Evolutionary conservation across 2,329 filamentous ascomycete genomes (phyloP), one percentile per base, ranked within the genome.

Genomic region (Neoascochyta sp.): DNA sequence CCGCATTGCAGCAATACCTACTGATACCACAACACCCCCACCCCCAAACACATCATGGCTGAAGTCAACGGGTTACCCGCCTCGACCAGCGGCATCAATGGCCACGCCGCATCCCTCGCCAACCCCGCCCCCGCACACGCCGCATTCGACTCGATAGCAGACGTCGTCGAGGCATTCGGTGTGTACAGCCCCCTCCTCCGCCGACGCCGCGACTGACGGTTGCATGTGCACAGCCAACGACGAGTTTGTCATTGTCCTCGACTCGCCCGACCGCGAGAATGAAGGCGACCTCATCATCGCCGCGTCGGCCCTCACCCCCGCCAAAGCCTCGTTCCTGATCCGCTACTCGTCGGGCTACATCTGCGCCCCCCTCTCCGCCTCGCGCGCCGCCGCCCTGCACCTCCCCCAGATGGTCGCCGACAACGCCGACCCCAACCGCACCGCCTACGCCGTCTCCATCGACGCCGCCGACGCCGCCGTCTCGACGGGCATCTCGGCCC

Each of bases 251-350:
- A 80, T 98, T 41, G 90, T 95, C 20, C 86, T 98, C 56, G 92
- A 98, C 71, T 85, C 86, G 49, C 80, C 87, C 44, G 78, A 81
- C 41, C 89, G 92, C 64, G 92, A 98, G 66, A 98, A 98, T 65
- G 92, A 98, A 75, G 92, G 89, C 64, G 92, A 98, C 69, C 78
- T 98, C 27, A 95, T 96, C 65, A 93, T 96, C 58, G 86, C 92
- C 47, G 90, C 88, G 41, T 72, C 87, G 47, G 76, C 83, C 54
- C 70, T 95, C 44, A 95, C 90, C 7, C 75, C 88, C 14, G 76
- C 85, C 45, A 90, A 96, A 68, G 93, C 94, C 81, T 86, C 88
- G 53, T 98, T 95, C 72, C 82, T 98, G 76, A 78, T 98, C 64
- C 86, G 88, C 54, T 80, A 95, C 71, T 84, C 85, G 24, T 78